Evolutionary conservation across 2,329 filamentous ascomycete species (phyloP), one percentile per base, ranked within the genome.

Genomic region (Calonectria fujianensis): DNA sequence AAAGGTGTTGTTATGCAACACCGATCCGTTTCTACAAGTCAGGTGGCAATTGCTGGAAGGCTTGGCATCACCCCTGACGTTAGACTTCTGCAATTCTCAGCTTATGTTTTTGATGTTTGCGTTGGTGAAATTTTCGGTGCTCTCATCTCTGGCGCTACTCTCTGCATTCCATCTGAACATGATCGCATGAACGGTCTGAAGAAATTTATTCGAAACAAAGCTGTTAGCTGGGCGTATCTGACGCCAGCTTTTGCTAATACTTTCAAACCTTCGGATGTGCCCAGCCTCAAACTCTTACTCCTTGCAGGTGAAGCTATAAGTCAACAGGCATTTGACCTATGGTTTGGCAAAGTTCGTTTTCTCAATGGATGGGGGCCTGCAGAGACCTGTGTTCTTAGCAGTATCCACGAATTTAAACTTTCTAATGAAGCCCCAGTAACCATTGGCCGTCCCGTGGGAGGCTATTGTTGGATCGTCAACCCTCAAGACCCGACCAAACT

Each of bases 401-500:
- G 65, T 4, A 57, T 76, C 37, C 69, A 74, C 29, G 18, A 27
- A 16, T 63, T 41, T 7, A 48, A 48, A 6, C 45, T 64, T 13
- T 10, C 61, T 54, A 51, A 16, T 20, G 45, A 32, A 9, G 71
- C 27, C 18, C 63, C 45, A 45, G 59, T 51, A 2, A 69, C 8
- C 5, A 65, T 68, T 31, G 73, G 51, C 1, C 73, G 69, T 1
- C 69, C 66, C 3, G 66, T 74, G 0, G 69, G 70, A 89, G 75
- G 88, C 87, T 0, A 66, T 83, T 2, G 65, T 27, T 68, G 65
- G 65, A 32, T 68, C n/a, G 65, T 68, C 5, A 51, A 68, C 24
- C 31, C 65, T 18, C 48, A 68, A 41, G 50, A 68, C 35, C 50
- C 65, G 16, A 41, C 16, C 2, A 35, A 52, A 24, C 8, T 68